Evolutionary conservation across 2,329 filamentous ascomycete genomes (phyloP).

Genomic region (Aspergillus unguis): DNA sequence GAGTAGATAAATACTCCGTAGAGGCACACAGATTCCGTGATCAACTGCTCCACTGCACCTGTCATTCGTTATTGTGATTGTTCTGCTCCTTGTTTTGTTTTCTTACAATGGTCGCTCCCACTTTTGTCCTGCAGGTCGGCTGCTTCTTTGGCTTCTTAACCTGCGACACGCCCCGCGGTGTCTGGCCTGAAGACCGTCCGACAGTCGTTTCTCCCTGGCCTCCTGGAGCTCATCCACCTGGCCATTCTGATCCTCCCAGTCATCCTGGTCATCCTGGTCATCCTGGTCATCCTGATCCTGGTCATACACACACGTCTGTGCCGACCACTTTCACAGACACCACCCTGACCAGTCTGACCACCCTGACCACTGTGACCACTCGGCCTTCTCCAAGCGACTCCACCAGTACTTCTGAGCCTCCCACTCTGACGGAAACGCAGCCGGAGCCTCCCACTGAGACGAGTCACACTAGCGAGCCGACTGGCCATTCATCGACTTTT

Average conservation of each 20-base stretch:
- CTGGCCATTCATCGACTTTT: not conserved
- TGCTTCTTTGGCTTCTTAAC: constrained; percentile 34
- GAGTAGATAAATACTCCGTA: too few species aligned
- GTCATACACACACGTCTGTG: not conserved
- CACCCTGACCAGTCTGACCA: constrained; percentile 3
- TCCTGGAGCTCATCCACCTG: constrained; percentile 2
- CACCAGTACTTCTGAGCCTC: not conserved
- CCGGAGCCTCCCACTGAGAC: not conserved
- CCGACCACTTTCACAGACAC: not conserved
- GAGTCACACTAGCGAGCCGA: not conserved
- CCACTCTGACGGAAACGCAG: not conserved
- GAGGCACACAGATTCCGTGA: too few species aligned
- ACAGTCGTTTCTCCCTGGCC: constrained; percentile 23
- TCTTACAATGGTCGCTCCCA: constrained; percentile 23
- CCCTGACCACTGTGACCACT: constrained; percentile 4
- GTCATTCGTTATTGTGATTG: constrained; percentile 13
- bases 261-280: too few species aligned
- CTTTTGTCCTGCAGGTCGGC: constrained; percentile 23
- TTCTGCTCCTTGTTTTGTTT: constrained; percentile 7
- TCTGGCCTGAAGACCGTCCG: constrained; percentile 25
- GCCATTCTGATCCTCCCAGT: too few species aligned
- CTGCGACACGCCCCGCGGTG: constrained; percentile 29
- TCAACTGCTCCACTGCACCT: not conserved
- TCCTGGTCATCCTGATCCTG: too few species aligned
- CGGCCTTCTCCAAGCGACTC: not conserved